These are phyloP conservation scores for Ophiosphaerella herpotricha DNA, from an alignment of 2,329 filamentous ascomycete species.

Conservation along the genomic window DNA sequence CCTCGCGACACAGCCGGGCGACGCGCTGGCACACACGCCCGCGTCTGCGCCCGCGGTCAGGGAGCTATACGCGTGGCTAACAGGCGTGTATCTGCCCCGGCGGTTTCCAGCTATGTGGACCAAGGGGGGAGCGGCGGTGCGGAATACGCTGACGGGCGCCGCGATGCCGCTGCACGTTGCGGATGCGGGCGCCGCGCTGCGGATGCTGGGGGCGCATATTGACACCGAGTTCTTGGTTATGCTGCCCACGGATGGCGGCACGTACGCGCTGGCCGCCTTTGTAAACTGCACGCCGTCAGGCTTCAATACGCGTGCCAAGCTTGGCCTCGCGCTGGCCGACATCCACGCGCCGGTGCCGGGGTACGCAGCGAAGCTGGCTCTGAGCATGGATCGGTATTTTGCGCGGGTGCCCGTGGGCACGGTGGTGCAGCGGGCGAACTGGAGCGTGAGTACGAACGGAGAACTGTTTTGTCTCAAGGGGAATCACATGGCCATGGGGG, in stretches of 20 bases:
- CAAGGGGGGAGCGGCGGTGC: constrained; percentile 32
- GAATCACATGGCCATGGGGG: constrained; percentile 51
- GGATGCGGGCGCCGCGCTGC: constrained; percentile 49
- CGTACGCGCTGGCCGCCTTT: constrained; percentile 63
- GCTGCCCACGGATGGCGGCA: constrained; percentile 49
- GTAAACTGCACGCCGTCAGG: constrained; percentile 62
- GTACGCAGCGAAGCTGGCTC: constrained; percentile 61
- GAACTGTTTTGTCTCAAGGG: constrained; percentile 48
- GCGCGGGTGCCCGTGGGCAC: constrained; percentile 57
- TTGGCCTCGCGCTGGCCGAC: constrained; percentile 56
- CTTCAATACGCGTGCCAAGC: constrained; percentile 61
- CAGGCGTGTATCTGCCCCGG: constrained; percentile 59
- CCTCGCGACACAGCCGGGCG: constrained; percentile 44
- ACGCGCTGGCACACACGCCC: constrained; percentile 46
- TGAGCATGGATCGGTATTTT: constrained; percentile 67
- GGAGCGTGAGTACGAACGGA: constrained; percentile 52
- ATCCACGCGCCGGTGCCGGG: constrained; percentile 65
- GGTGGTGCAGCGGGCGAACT: constrained; percentile 62
- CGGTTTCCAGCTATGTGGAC: constrained; percentile 58
- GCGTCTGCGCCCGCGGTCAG: constrained; percentile 53
- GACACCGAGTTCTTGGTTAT: constrained; percentile 67
- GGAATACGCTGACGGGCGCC: constrained; percentile 54
- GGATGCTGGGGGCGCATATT: constrained; percentile 56
- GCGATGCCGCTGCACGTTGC: constrained; percentile 46
- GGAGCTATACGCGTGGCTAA: constrained; percentile 63